Base-by-base conservation (phyloP, 2,329 filamentous ascomycete genomes). In the Thelonectria rubi region DNA sequence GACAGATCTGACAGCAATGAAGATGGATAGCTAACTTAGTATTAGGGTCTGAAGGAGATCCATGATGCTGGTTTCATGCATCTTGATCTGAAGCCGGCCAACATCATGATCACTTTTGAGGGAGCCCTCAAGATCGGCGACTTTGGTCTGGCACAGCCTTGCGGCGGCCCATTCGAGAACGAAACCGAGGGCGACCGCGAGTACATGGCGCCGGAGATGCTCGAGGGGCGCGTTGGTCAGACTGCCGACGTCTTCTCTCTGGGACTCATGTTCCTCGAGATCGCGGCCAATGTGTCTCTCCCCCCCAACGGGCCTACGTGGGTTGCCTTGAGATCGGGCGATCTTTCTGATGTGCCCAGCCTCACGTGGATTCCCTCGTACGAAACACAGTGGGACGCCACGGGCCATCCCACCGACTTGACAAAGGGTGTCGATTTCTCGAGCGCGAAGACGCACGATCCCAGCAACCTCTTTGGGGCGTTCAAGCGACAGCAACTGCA, bases 171-270 rank as follows among this genome's bases (percentile, higher is more conserved):
- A 88, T 48, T 83, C 87, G 56, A 87, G 89, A 57, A 90, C 63
- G 93, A 97, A 68, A 91, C 92, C 43, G 95, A 99, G 79, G 95
- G 95, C 32, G 95, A 99, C 75, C 91, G 95, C 51, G 92, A 97
- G 75, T 99, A 99, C 75, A 94, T 99, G 74, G 94, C 92, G 1
- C 94, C 94, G 0, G 95, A 99, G 77, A 93, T 97, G 64, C 86
- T 99, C 18, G 87, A 88, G 73, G 94, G 94, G 43, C 87, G 89
- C 65, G 95, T 91, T 69, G 93, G 97, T 78, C 95, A 94, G 76
- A 91, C 94, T 39, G 91, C 93, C 37, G 95, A 99, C 76, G 86
- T 99, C 52, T 99, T 97, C 77, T 92, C 95, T 11, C 86, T 99
- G 30, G 95, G 95, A 53, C 86, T 98, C 70, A 97, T 98, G 76